These are phyloP conservation scores for Trichoderma asperelloides DNA, from an alignment of 495 filamentous ascomycete genomes.

Conservation along the genomic window DNA sequence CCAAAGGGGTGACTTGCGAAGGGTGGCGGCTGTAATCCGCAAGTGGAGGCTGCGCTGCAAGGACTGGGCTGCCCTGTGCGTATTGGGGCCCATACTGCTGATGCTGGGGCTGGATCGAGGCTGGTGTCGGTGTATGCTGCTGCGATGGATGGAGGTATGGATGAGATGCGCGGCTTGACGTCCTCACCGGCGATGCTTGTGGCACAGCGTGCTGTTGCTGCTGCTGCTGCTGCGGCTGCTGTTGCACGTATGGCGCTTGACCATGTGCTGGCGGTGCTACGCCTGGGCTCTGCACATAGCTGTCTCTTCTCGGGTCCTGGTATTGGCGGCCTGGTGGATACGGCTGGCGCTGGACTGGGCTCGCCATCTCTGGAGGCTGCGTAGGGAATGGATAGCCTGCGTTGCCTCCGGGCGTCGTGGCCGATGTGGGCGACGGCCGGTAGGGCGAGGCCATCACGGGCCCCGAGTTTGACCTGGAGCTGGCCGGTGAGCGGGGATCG, in stretches of 20 bases:
- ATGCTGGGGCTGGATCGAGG: slow-evolving; percentile 46
- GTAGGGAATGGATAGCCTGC: slow-evolving; percentile 47
- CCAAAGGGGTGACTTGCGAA: slow-evolving; percentile 46
- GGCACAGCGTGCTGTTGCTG: slow-evolving; percentile 34
- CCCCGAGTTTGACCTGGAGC: slow-evolving; percentile 29
- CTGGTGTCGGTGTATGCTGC: slow-evolving; percentile 47
- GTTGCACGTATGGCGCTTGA: slow-evolving; percentile 30
- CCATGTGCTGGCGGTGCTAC: slow-evolving; percentile 33
- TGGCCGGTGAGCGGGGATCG: slow-evolving; percentile 44
- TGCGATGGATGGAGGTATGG: slow-evolving; percentile 39
- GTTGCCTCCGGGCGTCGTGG: slow-evolving; percentile 27
- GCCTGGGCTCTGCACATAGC: slow-evolving; percentile 34
- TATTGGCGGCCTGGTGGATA: slow-evolving; percentile 32
- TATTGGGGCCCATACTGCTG: slow-evolving; percentile 37
- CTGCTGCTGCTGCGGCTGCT: slow-evolving; percentile 12
- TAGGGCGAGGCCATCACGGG: slow-evolving; percentile 38
- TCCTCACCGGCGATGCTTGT: slow-evolving; percentile 41
- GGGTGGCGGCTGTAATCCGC: slow-evolving; percentile 38
- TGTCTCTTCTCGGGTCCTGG: slow-evolving; percentile 31
- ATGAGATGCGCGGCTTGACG: slow-evolving; percentile 34
- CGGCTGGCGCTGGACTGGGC: slow-evolving; percentile 40
- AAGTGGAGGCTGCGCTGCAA: slow-evolving; percentile 32
- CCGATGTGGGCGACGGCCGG: slow-evolving; percentile 38
- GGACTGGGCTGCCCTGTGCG: slow-evolving; percentile 45
- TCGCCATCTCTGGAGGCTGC: slow-evolving; percentile 43